Base-by-base conservation (phyloP, 2,329 filamentous ascomycete genomes). In the Paramyrothecium roridum region DNA sequence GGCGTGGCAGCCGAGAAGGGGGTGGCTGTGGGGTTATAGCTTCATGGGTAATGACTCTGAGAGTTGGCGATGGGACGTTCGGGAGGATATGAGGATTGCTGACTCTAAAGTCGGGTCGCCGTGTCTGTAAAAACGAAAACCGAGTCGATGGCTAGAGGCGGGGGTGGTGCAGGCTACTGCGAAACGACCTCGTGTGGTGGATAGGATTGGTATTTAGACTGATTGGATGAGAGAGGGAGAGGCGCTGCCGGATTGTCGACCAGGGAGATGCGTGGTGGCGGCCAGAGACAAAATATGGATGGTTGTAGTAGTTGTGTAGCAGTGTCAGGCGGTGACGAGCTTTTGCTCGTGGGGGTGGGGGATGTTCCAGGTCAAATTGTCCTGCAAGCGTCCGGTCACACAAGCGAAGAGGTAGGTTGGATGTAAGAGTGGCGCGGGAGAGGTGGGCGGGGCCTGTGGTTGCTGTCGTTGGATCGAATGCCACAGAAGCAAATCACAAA, bases 391-490 rank as follows among this genome's bases (percentile, higher is more conserved):
- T 30, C 22, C 6, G 48, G 17, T n/a, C 48, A 26, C 22, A 23
- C 22, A 50, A 19, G 48, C 20, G 12, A 48, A 19, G 13, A 20
- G 8, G 46, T 19, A 22, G 46, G 46, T 7, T 48, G 20, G 13
- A 48, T 16, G 46, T n/a, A n/a, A 51, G 30, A n/a, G 13, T 22
- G 48, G 16, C n/a, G 33, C n/a, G 26, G 46, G 7, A 37, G 20
- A 37, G 33, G 33, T 16, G 26, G 13, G 49, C 33, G 19, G 54
- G 49, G 57, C 58, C 30, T 52, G 56, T 53, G 51, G 54, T 54
- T 57, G 61, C 59, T 58, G 61, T 20, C 23, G 20, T 16, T 16
- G 46, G 22, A 21, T 20, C 20, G 20, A 48, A 23, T 19, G 23
- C 12, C 46, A 23, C 23, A 48, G 19, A 48, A 21, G 46, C 20